Percentiles rank a stretch among this genome's conserved stretches.
phyloP scores from a whole-genome alignment of 148 eudicot species.

The Camellia granthamiana region DNA sequence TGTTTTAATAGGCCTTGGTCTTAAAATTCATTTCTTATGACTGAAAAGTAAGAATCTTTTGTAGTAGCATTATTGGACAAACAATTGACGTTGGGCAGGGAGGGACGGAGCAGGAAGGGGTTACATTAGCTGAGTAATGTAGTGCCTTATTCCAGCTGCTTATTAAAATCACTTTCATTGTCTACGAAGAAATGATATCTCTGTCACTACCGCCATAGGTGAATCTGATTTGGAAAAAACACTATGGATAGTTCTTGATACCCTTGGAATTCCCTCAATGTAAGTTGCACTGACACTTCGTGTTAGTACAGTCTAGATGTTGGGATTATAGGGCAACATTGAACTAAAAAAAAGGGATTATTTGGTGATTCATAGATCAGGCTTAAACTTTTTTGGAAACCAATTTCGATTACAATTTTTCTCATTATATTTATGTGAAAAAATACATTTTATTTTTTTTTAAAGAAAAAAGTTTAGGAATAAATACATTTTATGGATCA shows the following conservation, averaged over 20 bases:
- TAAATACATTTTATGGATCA: not conserved
- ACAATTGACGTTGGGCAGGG: not conserved
- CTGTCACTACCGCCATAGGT: not conserved
- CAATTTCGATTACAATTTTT: not conserved
- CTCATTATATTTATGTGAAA: not conserved
- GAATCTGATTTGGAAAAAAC: not conserved
- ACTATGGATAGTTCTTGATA: not conserved
- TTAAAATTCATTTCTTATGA: not conserved
- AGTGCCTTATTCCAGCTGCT: not conserved
- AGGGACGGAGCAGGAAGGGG: not conserved
- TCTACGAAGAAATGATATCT: not conserved
- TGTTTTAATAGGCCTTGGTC: not conserved
- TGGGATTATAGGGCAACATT: not conserved
- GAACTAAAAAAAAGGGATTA: not conserved
- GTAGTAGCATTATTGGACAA: not conserved
- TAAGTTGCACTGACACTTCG: not conserved
- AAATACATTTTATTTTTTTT: not conserved
- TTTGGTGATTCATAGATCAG: not conserved
- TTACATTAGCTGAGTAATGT: not conserved
- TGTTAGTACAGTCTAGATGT: not conserved
- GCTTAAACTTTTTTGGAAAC: not conserved
- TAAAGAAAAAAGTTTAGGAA: not conserved
- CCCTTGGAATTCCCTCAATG: not conserved
- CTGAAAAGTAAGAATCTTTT: not conserved
- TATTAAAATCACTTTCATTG: not conserved